Conservation (phyloP, 2,329 filamentous ascomycete species). For the Conoideocrella luteorostrata region DNA sequence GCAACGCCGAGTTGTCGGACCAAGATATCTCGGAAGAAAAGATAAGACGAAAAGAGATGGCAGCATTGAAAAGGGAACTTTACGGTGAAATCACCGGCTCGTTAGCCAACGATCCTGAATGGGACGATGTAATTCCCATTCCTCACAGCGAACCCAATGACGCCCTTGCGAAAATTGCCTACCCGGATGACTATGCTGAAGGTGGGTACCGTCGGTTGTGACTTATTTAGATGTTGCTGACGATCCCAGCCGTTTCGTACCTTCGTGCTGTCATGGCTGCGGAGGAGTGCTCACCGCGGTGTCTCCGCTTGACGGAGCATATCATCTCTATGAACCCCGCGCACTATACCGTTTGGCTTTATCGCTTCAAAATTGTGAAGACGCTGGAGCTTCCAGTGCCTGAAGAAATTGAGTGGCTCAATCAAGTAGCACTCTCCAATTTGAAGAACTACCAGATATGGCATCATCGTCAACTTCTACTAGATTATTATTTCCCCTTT, state of each 20-base stretch:
- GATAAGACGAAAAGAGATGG: constrained; percentile 43
- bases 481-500: constrained; percentile 51
- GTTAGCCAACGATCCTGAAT: constrained; percentile 59
- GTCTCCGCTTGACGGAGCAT: constrained; percentile 75
- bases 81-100: constrained; percentile 43
- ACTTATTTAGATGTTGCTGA: constrained; percentile 6
- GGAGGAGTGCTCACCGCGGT: constrained; percentile 75
- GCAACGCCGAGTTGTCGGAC: constrained; percentile 22
- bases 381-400: constrained; percentile 57
- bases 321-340: constrained; percentile 91
- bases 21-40: constrained; percentile 42
- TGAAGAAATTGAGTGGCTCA: constrained; percentile 79
- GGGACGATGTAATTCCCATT: constrained; percentile 80
- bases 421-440: constrained; percentile 71
- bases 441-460: constrained; percentile 99
- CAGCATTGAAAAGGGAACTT: constrained; percentile 41
- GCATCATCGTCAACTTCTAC: constrained; percentile 63
- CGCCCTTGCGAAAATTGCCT: constrained; percentile 88
- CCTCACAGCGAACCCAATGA: constrained; percentile 76
- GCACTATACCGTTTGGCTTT: constrained; percentile 98
- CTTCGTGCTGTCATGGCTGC: constrained; percentile 87
- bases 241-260: constrained; percentile 70
- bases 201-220: constrained; percentile 33
- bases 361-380: constrained; percentile 74
- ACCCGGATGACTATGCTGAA: constrained; percentile 83